Evolutionary conservation across 1,284 basidiomycete genomes (phyloP).

Genomic region (Chalciporus sp.): DNA sequence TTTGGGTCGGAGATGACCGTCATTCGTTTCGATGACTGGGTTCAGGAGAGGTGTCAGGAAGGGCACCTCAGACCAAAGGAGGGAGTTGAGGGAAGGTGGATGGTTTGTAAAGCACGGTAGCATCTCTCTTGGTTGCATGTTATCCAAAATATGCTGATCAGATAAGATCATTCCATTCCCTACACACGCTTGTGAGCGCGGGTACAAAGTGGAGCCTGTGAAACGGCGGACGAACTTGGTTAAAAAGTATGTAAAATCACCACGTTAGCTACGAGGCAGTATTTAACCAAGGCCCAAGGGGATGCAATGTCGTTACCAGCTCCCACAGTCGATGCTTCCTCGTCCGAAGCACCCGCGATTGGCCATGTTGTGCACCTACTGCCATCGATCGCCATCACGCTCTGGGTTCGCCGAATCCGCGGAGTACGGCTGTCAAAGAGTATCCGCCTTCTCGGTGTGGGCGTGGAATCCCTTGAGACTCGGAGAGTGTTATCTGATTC

Average conservation of each 20-base stretch:
- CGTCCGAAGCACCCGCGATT: too few relatives aligned
- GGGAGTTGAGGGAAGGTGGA: constrained; percentile 58
- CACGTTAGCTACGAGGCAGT: background rate
- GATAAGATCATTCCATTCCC: background rate
- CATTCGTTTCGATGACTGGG: constrained; percentile 45
- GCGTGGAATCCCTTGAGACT: background rate
- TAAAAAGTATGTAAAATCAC: background rate
- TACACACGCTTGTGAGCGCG: background rate
- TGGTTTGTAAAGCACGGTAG: constrained; percentile 42
- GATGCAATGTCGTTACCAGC: background rate
- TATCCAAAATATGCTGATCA: background rate
- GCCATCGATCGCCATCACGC: too few relatives aligned
- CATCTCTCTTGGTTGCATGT: background rate
- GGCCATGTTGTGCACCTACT: too few relatives aligned
- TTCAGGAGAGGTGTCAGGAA: constrained; percentile 41
- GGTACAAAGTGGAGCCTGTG: background rate
- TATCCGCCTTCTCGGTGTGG: background rate
- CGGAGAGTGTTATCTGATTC: background rate
- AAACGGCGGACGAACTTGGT: background rate
- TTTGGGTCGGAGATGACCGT: constrained; percentile 37
- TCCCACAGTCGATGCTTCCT: background rate
- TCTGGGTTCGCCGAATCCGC: background rate
- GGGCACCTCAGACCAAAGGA: constrained; percentile 57
- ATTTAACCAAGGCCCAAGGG: background rate
- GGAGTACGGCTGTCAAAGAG: background rate